Evolutionary conservation across 2,329 filamentous ascomycete genomes (phyloP).

Genomic region (Microsporum audouinii): DNA sequence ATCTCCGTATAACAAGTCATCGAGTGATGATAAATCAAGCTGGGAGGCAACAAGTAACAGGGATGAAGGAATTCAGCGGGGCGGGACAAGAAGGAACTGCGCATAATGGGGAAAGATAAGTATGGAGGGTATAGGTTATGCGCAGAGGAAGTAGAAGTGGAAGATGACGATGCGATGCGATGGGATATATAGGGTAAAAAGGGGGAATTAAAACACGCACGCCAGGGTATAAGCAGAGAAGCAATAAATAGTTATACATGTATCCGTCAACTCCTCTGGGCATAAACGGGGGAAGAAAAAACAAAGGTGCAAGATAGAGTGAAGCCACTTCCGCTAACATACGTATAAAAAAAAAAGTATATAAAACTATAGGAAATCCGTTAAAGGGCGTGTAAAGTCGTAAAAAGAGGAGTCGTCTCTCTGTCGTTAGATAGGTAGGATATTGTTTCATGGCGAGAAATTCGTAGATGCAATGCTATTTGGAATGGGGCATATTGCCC

Average conservation of each 20-base stretch:
- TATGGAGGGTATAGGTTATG: neutral
- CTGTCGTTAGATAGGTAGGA: neutral
- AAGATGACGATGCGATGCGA: neutral
- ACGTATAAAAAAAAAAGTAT: neutral
- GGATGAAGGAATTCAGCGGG: neutral
- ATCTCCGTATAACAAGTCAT: neutral
- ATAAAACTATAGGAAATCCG: neutral
- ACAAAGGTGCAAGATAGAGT: neutral
- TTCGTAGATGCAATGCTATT: neutral
- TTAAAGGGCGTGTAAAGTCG: neutral
- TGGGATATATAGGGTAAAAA: neutral
- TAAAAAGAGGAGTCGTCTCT: neutral
- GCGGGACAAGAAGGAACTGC: neutral
- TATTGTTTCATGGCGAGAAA: neutral
- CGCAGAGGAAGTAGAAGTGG: neutral
- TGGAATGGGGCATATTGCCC: conserved; percentile 1
- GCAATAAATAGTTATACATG: neutral
- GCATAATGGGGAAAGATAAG: neutral
- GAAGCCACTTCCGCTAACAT: neutral
- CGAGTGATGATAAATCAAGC: neutral
- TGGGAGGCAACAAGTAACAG: neutral
- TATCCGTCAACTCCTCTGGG: neutral
- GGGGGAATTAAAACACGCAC: neutral
- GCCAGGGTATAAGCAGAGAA: neutral
- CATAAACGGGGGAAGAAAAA: neutral